These are phyloP conservation scores for Ascoidea rubescens DNA, from an alignment of 805 yeast species.

Conservation along the genomic window DNA sequence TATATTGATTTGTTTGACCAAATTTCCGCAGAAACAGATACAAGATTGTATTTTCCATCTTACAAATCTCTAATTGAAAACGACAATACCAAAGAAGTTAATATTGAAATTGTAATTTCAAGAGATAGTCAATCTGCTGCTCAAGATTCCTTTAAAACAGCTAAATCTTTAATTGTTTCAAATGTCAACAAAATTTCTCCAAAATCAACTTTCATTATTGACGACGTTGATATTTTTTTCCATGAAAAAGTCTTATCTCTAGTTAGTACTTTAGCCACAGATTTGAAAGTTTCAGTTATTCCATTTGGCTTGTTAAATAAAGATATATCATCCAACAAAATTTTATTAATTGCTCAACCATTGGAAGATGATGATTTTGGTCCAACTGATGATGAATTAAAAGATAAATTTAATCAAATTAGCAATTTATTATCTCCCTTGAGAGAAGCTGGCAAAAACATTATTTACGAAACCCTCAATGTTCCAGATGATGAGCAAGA, in stretches of 20 bases:
- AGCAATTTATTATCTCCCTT: conserved; percentile 40
- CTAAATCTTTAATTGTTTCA: conserved; percentile 61
- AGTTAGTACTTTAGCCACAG: conserved; percentile 27
- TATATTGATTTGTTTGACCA: conserved; percentile 31
- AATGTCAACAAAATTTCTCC: conserved; percentile 67
- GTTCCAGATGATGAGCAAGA: conserved; percentile 45
- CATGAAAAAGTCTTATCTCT: conserved; percentile 27
- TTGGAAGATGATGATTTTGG: conserved; percentile 52
- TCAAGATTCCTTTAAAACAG: conserved; percentile 36
- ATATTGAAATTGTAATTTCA: conserved; percentile 47
- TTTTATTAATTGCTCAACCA: conserved; percentile 40
- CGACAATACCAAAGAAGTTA: conserved; percentile 27
- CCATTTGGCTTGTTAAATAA: conserved; percentile 39
- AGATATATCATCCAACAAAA: conserved; percentile 23
- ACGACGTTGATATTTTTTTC: conserved; percentile 57
- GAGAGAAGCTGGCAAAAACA: conserved; percentile 41
- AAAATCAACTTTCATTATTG: conserved; percentile 36
- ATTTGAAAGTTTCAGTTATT: conserved; percentile 39
- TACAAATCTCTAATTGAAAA: conserved; percentile 26
- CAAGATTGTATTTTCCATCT: conserved; percentile 32
- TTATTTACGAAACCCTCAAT: conserved; percentile 35
- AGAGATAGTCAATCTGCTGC: conserved; percentile 23
- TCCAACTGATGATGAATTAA: conserved; percentile 49
- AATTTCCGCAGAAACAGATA: conserved; percentile 25
- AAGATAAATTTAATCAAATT: conserved; percentile 38